Evolutionary conservation across 441 rosid genomes (phyloP), one percentile per base, ranked within the genome.

Genomic region (Gossypium davidsonii): DNA sequence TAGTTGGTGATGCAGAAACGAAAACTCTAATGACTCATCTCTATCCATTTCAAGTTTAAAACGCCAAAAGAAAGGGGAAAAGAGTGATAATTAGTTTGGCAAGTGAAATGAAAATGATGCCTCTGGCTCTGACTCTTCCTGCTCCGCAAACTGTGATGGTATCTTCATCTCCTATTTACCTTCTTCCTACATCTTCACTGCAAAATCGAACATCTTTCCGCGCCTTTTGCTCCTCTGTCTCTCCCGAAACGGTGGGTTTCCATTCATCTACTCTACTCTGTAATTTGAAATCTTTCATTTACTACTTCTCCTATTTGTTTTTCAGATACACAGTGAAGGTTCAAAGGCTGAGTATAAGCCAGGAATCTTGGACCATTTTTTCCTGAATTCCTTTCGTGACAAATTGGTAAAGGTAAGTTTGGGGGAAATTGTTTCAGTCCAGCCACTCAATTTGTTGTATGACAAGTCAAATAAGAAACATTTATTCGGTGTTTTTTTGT

Each of bases 331-430:
- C 67, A 81, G 58, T 70, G 17, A 65, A 17, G 71, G 68, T 55
- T 17, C 86, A 17, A 77, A 66, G 8, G 67, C 65, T 3, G 88
- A 84, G 58, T 89, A 87, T 83, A 81, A 75, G 66, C 80, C 82
- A 9, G 87, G 87, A 59, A 10, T 75, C 23, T 48, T 87, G 62
- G 97, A 90, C 64, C 83, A 80, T 52, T 59, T 89, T 74, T 83
- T 93, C 79, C 88, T 93, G 78, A 46, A 62, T 17, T 79, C 87
- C 72, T 91, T 93, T 71, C 86, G 91, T 14, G 83, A 77, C 81
- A 91, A 86, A 81, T 80, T 91, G 81, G 88, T 77, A 21, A 70
- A 83, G 90, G 97, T 89, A 70, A 83, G 84, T 25, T 52, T 3
- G n/a, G 44, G 23, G 23, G 3, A 39, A 20, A 67, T 25, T n/a